Evolutionary conservation across 2,329 filamentous ascomycete genomes (phyloP), one percentile per base, ranked within the genome.

Genomic region (Keithomyces neogunnii): DNA sequence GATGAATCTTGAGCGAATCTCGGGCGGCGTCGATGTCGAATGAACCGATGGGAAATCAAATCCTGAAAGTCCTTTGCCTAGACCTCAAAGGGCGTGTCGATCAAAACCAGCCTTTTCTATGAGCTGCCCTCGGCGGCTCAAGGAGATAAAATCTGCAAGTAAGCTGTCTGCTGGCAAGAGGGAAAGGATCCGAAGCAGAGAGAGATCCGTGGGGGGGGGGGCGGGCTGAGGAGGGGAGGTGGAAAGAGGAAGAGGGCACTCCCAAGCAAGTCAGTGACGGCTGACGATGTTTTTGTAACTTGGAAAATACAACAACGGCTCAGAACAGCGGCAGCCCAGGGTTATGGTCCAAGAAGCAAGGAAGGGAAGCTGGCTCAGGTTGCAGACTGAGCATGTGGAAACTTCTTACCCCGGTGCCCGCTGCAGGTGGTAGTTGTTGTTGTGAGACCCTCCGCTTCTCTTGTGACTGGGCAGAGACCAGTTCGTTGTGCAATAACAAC

Each of bases 261-360:
- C 7, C 9, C 30, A 46, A 6, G 30, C 28, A 13, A 39, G 30
- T 44, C 19, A 38, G 48, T 29, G 44, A 53, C 46, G 58, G 58
- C 53, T 57, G 56, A 58, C 56, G 62, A 62, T 65, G 64, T 62
- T 66, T 63, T 66, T 63, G 62, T 65, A 66, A 55, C 56, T 55
- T 53, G 46, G 54, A 51, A 19, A 11, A 31, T 19, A 13, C 38
- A 35, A 47, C 45, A 33, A 38, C 30, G 11, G 19, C 26, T 26
- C 45, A 33, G 45, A 38, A 38, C 6, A n/a, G 35, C 45, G 35
- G 45, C 19, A 4, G 6, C 19, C 19, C 19, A 19, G 45, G 45
- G 5, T 35, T 38, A 33, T 33, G 8, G 9, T 9, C 31, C 26
- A 19, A 5, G 11, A 33, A 5, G 5, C 40, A 31, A 32, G 30